These are phyloP conservation scores for Suillus cothurnatus DNA, from an alignment of 768 basidiomycete species.

Conservation along the genomic window DNA sequence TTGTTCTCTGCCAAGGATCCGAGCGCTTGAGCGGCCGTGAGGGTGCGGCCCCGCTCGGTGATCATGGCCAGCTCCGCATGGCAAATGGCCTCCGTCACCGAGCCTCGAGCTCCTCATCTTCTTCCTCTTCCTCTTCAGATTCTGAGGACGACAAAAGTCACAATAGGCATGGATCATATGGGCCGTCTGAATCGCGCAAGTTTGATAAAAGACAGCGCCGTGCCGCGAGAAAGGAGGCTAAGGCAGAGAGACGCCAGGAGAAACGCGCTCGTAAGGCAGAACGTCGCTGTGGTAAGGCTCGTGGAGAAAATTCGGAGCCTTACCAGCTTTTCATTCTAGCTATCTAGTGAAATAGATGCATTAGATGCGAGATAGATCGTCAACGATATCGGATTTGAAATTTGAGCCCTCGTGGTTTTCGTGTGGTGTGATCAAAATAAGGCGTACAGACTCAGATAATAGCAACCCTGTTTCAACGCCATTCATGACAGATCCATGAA, in stretches of 20 bases:
- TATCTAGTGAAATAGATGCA: neutral
- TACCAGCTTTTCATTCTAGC: constrained; percentile 27
- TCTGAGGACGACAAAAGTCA: constrained; percentile 13
- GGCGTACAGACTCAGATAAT: neutral
- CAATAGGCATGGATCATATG: neutral
- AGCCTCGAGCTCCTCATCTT: constrained; percentile 2
- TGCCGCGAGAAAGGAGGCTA: constrained; percentile 13
- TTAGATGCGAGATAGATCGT: neutral
- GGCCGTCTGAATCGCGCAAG: neutral
- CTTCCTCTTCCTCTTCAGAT: constrained; percentile 10
- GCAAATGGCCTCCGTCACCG: constrained; percentile 20
- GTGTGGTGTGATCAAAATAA: neutral
- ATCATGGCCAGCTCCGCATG: constrained; percentile 23
- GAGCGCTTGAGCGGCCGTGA: constrained; percentile 31
- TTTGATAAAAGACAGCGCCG: constrained; percentile 14
- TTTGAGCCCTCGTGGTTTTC: neutral
- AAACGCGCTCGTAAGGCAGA: constrained; percentile 17
- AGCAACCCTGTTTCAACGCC: neutral
- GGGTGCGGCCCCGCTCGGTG: constrained; percentile 23
- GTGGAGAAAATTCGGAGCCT: constrained; percentile 17
- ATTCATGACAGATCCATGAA: neutral
- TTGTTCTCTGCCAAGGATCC: constrained; percentile 36
- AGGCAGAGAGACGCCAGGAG: constrained; percentile 17
- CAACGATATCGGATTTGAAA: neutral
- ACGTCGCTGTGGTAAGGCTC: constrained; percentile 19